Evolutionary conservation across 2,329 filamentous ascomycete genomes (phyloP), one percentile per base, ranked within the genome.

Genomic region (Neonectria faginata): DNA sequence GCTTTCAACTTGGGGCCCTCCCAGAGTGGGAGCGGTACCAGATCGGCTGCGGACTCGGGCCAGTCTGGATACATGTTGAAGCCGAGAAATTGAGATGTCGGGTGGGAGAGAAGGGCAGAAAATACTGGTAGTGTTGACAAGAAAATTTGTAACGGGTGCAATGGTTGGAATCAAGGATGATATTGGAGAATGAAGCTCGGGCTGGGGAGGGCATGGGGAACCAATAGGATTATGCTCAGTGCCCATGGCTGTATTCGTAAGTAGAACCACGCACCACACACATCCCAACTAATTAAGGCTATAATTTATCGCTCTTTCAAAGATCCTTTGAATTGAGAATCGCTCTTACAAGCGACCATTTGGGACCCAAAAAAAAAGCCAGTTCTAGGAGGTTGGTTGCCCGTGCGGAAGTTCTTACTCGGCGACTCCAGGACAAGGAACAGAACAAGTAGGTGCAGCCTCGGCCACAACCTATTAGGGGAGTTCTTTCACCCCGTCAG

Each of bases 1-100:
- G 57, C 36, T 10, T 52, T 44, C n/a, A 59, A 22, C 47, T 52
- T 59, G 16, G 57, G 57, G 3, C 47, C 57, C 3, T 44, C 25
- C 36, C 33, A 44, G 1, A 4, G 36, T 8, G 47, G 57, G 12
- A 52, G 25, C 8, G 57, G 57, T 5, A 52, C 18, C 36, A 59
- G 8, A 14, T 44, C 36, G 7, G 25, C 22, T 3, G 16, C 14
- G 9, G 47, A 36, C 9, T 59, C 36, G 4, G 47, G 57, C 36
- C 18, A 44, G 7, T 31, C 25, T 53, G 57, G 57, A 36, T 52
- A 59, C 57, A 59, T 44, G 44, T 5, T 18, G 22, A 44, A 47
- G 12, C 20, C 2, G 12, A n/a, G 52, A 9, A 12, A 16, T 10
- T 18, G 22, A 20, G n/a, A 36, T n/a, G 29, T 20, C 2, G 39